Conservation (phyloP, 805 yeast species). For the Allodekkera sacchari region DNA sequence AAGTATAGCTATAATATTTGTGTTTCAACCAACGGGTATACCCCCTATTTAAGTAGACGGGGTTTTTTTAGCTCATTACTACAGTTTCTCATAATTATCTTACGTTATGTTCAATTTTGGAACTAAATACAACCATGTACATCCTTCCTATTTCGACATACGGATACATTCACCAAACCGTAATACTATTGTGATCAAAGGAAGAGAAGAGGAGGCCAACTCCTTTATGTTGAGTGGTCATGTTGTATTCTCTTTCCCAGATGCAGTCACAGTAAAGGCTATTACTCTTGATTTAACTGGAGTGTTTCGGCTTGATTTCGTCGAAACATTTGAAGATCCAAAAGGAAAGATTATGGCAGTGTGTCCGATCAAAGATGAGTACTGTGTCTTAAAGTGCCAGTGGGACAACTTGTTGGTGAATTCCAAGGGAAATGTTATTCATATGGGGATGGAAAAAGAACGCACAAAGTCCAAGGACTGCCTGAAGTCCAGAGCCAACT, state of each 20-base stretch:
- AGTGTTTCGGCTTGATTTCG: conserved; percentile 33
- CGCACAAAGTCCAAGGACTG: not conserved
- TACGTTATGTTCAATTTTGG: too few relatives aligned
- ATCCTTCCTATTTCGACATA: conserved; percentile 13
- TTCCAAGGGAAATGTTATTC: conserved; percentile 29
- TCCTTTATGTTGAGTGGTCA: conserved; percentile 36
- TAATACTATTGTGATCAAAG: conserved; percentile 34
- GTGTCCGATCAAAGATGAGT: conserved; percentile 30
- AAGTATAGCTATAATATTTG: too few relatives aligned
- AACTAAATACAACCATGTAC: too few relatives aligned
- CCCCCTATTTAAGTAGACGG: too few relatives aligned
- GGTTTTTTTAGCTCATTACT: too few relatives aligned
- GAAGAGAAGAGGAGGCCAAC: conserved; percentile 37
- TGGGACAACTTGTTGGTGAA: conserved; percentile 41
- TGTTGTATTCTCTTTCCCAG: conserved; percentile 37
- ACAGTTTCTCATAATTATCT: too few relatives aligned
- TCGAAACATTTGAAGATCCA: conserved; percentile 22
- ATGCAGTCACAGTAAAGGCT: conserved; percentile 30
- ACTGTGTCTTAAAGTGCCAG: conserved; percentile 32
- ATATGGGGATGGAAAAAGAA: conserved; percentile 35
- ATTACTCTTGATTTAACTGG: conserved; percentile 35
- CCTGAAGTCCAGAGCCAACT: not conserved
- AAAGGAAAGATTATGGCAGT: conserved; percentile 20
- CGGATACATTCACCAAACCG: conserved; percentile 31
- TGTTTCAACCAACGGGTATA: too few relatives aligned